Evolutionary conservation across 345 rosid genomes (phyloP).

Genomic region (Moringa oleifera): DNA sequence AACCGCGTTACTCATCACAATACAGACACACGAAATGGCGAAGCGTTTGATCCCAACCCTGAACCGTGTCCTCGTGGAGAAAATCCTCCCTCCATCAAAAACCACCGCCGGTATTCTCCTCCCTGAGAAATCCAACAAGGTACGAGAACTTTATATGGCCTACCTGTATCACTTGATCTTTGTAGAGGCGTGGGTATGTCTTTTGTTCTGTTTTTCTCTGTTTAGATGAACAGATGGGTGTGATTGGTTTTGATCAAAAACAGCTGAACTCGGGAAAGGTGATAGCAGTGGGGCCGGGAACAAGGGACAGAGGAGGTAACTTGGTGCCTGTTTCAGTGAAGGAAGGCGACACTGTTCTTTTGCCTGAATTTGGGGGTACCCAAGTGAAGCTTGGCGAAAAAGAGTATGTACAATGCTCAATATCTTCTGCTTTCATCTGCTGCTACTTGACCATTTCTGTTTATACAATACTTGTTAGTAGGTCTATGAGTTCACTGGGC

Average conservation of each 20-base stretch:
- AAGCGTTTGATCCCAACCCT: constrained; percentile 73
- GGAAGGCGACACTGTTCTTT: constrained; percentile 87
- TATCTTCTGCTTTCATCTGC: neutral
- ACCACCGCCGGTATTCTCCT: constrained; percentile 76
- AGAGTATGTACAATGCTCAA: constrained; percentile 38
- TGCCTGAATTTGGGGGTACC: constrained; percentile 80
- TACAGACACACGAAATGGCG: constrained; percentile 39
- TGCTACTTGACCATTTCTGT: too few species aligned
- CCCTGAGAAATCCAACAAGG: constrained; percentile 70
- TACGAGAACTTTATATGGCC: neutral
- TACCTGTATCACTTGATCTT: neutral
- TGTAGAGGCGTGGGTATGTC: neutral
- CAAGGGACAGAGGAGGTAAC: constrained; percentile 57
- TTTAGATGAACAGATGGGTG: neutral
- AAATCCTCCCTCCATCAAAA: constrained; percentile 71
- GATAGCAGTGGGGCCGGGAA: constrained; percentile 71
- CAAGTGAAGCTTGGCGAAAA: constrained; percentile 77
- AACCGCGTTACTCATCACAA: neutral
- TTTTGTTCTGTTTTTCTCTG: neutral
- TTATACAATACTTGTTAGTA: too few species aligned
- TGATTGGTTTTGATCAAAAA: constrained; percentile 6
- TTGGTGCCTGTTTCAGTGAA: constrained; percentile 52
- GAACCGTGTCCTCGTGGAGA: constrained; percentile 73
- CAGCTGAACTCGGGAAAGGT: constrained; percentile 87
- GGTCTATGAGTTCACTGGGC: neutral